phyloP scores from a whole-genome alignment of 1,139 yeast genomes.

The Sugiyamaella grinbergsii region DNA sequence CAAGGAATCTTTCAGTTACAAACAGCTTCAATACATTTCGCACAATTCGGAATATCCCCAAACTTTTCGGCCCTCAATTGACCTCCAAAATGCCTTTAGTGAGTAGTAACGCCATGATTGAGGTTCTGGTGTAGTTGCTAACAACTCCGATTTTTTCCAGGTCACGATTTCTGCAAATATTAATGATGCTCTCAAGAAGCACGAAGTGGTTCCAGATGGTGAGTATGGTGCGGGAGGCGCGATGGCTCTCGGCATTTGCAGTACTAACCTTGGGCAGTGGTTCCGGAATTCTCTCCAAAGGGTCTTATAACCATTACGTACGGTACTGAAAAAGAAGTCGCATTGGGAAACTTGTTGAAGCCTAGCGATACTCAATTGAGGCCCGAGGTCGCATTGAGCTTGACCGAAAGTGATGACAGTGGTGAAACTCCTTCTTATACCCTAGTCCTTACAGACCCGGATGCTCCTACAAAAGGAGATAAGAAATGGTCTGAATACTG shows the following conservation, averaged over 20 bases:
- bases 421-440: constrained; percentile 60
- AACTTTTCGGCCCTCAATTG: constrained; percentile 10
- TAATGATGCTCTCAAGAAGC: constrained; percentile 61
- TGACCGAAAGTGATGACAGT: constrained; percentile 44
- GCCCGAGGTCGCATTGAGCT: constrained; percentile 70
- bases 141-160: constrained; percentile 2
- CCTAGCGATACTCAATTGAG: constrained; percentile 63
- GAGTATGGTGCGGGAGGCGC: constrained; percentile 40
- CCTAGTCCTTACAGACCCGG: constrained; percentile 85
- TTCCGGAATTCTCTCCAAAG: constrained; percentile 43
- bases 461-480: constrained; percentile 83
- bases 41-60: constrained; percentile 12
- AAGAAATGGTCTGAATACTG: constrained; percentile 87
- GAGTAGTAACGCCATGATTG: constrained; percentile 7
- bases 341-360: constrained; percentile 74
- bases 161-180: constrained; percentile 67
- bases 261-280: constrained; percentile 23
- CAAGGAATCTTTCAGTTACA: constrained; percentile 12
- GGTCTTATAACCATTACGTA: constrained; percentile 51
- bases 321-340: constrained; percentile 60
- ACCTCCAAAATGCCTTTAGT: constrained; percentile 33
- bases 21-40: constrained; percentile 14
- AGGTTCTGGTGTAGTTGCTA: constrained; percentile 1
- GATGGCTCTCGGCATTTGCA: too few species aligned
- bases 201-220: constrained; percentile 65